Evolutionary conservation across 768 basidiomycete species (phyloP).

Genomic region (Tulasnella sp.): DNA sequence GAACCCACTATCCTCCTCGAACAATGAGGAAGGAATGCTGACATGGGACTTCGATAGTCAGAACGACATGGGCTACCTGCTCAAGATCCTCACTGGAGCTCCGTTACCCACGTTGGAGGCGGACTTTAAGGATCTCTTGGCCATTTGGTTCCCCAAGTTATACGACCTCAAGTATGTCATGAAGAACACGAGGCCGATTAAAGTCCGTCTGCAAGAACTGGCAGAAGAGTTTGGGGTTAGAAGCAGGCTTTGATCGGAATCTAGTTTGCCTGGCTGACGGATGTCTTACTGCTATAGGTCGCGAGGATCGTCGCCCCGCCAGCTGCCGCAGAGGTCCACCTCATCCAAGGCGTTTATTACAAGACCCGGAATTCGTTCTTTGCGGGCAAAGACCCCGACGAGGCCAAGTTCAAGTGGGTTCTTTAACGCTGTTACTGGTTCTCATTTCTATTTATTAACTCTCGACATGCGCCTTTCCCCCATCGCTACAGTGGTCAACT

Average conservation of each 20-base stretch:
- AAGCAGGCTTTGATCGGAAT: conserved; percentile 12
- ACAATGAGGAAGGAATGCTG: not conserved
- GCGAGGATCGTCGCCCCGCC: conserved; percentile 91
- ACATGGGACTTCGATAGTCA: conserved; percentile 55
- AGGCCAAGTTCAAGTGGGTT: conserved; percentile 56
- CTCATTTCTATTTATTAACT: not conserved
- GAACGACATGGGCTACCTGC: conserved; percentile 98
- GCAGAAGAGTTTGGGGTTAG: conserved; percentile 92
- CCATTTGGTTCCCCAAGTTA: conserved; percentile 90
- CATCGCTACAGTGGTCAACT: conserved; percentile 8
- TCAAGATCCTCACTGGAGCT: conserved; percentile 81
- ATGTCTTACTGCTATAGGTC: conserved; percentile 50
- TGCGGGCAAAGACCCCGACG: conserved; percentile 73
- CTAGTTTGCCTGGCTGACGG: not conserved
- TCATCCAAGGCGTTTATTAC: conserved; percentile 94
- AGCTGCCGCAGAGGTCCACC: conserved; percentile 93
- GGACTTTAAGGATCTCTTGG: conserved; percentile 80
- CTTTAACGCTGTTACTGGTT: not conserved
- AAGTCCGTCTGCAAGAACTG: conserved; percentile 89
- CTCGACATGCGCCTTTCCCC: not conserved
- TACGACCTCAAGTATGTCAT: conserved; percentile 99
- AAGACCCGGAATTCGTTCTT: conserved; percentile 92
- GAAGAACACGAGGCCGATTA: conserved; percentile 76
- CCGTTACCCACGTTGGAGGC: conserved; percentile 87
- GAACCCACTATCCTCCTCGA: not conserved